Conservation (phyloP, 768 basidiomycete species). For the Imleria badia region DNA sequence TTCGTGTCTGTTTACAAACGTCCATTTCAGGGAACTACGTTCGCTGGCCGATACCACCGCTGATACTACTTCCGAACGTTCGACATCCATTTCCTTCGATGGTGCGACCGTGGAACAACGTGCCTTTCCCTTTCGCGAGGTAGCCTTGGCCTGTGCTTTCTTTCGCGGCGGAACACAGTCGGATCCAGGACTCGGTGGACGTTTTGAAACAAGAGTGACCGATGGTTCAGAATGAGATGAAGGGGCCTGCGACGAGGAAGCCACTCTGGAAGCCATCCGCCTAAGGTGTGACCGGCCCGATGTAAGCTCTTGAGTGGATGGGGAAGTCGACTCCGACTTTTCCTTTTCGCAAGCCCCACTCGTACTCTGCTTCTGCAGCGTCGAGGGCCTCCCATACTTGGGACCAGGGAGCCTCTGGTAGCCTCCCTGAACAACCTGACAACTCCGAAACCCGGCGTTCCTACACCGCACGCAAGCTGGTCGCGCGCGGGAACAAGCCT, state of each 20-base stretch:
- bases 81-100: neutral
- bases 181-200: conserved; percentile 13
- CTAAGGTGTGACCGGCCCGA: neutral
- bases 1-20: conserved; percentile 11
- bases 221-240: neutral
- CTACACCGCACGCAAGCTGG: conserved; percentile 28
- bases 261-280: neutral
- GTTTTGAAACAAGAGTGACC: conserved; percentile 9
- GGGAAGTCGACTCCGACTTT: neutral
- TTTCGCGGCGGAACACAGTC: conserved; percentile 6
- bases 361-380: neutral
- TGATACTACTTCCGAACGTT: neutral
- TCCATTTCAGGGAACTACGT: conserved; percentile 15
- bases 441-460: neutral
- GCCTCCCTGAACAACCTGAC: neutral
- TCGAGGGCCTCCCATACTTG: conserved; percentile 2
- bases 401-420: conserved; percentile 29
- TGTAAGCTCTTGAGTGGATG: neutral
- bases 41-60: neutral
- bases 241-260: neutral
- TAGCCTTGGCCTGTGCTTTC: neutral
- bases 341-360: neutral
- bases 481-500: conserved; percentile 27
- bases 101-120: neutral
- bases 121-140: neutral